Base-by-base conservation (phyloP, 2,329 filamentous ascomycete genomes). In the Fusarium camptoceras region DNA sequence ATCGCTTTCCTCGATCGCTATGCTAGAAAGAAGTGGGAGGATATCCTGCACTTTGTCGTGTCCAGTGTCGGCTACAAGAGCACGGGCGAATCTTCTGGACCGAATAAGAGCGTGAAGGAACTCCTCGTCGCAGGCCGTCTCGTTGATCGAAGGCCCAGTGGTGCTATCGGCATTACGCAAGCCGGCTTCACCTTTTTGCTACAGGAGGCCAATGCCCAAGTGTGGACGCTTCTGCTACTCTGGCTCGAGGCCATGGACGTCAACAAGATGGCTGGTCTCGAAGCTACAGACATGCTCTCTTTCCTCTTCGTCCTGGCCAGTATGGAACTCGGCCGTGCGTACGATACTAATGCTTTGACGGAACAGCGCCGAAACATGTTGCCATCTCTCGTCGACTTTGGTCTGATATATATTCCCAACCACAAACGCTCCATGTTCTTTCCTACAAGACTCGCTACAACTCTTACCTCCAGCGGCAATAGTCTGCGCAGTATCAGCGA, bases 221-320 rank as follows among this genome's bases (percentile, higher is more conserved):
- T 99, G 37, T 99, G 96, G 96, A 96, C 94, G 27, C 85, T 99
- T 48, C 85, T 99, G 37, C 91, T 99, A 30, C 90, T 98, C 31
- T 99, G 97, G 85, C 89, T 99, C 53, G 93, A 97, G 72, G 92
- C 94, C 66, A 92, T 92, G 46, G 91, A 94, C 73, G 81, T 79
- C 16, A 79, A 81, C 51, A 78, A 79, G 46, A 76, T 86, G 76
- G 84, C 92, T 18, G 87, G 88, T 31, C 91, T 97, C 85, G 94
- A 97, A 72, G 91, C 92, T 63, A 94, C 97, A 49, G 96, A 99
- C 76, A 94, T 98, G 78, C 88, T 99, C 8, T 94, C 93, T 9
- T 99, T 99, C 79, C 89, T 99, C 73, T 98, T 99, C 80, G 92
- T 98, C 77, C 90, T 99, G 28, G 95, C 95, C 47, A 97, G 92